phyloP scores from a whole-genome alignment of 2,329 filamentous ascomycete genomes.

The Nigrospora sphaerica region DNA sequence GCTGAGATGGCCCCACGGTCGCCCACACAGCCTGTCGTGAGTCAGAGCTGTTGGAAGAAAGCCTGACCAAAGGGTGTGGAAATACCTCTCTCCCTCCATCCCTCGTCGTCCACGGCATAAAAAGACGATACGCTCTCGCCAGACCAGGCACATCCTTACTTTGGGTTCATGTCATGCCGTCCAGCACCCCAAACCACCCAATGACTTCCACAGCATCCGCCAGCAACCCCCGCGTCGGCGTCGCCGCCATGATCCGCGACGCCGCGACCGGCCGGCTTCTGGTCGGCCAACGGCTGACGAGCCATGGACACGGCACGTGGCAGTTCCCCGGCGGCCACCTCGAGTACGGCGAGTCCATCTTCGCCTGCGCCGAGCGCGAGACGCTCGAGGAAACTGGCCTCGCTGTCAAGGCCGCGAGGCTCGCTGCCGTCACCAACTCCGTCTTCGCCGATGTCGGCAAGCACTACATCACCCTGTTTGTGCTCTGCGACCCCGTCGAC shows the following conservation, averaged over 20 bases:
- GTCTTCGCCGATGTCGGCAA: constrained; percentile 51
- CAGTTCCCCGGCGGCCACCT: constrained; percentile 71
- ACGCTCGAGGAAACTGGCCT: constrained; percentile 65
- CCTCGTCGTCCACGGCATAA: no score
- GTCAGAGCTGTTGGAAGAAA: no score
- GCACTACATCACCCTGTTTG: constrained; percentile 71
- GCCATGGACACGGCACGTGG: constrained; percentile 47
- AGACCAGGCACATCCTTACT: no score
- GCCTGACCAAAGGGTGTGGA: no score
- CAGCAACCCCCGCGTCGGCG: constrained; percentile 35
- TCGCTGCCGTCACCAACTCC: constrained; percentile 60
- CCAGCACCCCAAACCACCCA: no score
- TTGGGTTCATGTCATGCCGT: no score
- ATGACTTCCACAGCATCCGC: no score
- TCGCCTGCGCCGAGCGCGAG: constrained; percentile 60
- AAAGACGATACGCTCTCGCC: no score
- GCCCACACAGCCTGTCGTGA: no score
- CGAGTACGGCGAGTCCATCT: constrained; percentile 58
- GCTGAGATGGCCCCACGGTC: no score
- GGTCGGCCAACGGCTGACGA: constrained; percentile 38
- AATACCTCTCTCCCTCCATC: no score
- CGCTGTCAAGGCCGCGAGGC: constrained; percentile 39
- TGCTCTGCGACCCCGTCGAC: constrained; percentile 44
- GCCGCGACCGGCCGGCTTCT: constrained; percentile 32
- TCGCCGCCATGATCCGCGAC: constrained; percentile 38